A percentile compares a stretch with the other conserved stretches of the same genome.
Conservation (phyloP, 1,284 basidiomycete genomes). For the Grifola frondosa region DNA sequence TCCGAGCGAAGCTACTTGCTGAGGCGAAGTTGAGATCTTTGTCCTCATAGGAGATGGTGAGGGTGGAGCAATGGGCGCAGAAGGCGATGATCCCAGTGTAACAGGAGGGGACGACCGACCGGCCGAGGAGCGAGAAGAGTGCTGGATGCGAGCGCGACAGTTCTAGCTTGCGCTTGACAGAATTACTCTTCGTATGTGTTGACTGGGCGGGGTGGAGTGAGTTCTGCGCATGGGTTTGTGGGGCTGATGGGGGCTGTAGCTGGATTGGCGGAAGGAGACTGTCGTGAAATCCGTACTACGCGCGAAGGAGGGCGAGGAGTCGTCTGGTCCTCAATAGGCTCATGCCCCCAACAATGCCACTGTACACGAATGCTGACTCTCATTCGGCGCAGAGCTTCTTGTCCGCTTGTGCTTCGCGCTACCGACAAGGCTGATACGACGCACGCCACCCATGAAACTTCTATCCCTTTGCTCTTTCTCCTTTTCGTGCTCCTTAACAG, state of each 20-base stretch:
- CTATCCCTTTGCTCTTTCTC: slow-evolving; percentile 41
- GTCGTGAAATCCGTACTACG: slow-evolving; percentile 23
- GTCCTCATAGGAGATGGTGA: slow-evolving; percentile 21
- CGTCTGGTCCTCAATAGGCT: slow-evolving; percentile 17
- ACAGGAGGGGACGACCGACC: slow-evolving; percentile 11
- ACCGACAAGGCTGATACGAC: slow-evolving; percentile 61
- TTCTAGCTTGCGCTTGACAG: no score
- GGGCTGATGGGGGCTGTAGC: slow-evolving; percentile 67
- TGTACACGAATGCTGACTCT: no score
- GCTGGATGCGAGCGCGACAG: slow-evolving; percentile 21
- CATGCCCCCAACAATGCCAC: no score
- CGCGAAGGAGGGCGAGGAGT: slow-evolving; percentile 35
- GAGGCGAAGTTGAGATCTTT: slow-evolving; percentile 35
- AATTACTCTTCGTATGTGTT: no score
- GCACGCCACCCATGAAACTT: slow-evolving; percentile 62
- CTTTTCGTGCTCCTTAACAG: slow-evolving; percentile 2
- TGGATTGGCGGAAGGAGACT: slow-evolving; percentile 63
- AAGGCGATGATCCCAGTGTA: slow-evolving; percentile 15
- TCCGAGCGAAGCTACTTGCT: slow-evolving; percentile 63
- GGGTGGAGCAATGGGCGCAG: slow-evolving; percentile 17
- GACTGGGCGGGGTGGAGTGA: slow-evolving; percentile 11
- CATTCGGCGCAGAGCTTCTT: slow-evolving; percentile 37
- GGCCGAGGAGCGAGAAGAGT: slow-evolving; percentile 16
- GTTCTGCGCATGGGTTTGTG: slow-evolving; percentile 23
- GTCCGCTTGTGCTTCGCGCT: slow-evolving; percentile 43